phyloP scores from a whole-genome alignment of 2,329 filamentous ascomycete genomes.

The Hypoxylon rubiginosum region DNA sequence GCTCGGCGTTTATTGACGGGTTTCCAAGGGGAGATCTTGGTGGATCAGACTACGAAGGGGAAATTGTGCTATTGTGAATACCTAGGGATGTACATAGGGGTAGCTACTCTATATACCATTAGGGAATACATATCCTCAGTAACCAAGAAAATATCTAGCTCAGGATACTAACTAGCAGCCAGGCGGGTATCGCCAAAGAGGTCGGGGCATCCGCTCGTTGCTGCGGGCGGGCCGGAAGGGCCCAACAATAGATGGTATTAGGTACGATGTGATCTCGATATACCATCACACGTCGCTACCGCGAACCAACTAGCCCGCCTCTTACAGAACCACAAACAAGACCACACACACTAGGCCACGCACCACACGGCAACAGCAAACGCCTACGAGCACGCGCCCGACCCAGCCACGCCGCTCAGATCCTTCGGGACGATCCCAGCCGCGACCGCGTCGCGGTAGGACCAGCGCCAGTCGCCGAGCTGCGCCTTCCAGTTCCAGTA shows the following conservation, averaged over 20 bases:
- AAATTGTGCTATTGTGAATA: not conserved
- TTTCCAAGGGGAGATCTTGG: not conserved
- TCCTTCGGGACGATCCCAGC: constrained; percentile 3
- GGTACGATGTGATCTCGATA: not conserved
- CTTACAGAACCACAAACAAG: no score
- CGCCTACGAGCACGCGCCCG: constrained; percentile 5
- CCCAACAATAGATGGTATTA: not conserved
- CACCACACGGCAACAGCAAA: no score
- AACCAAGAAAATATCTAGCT: not conserved
- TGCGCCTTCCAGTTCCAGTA: constrained; percentile 69
- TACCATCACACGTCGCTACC: not conserved
- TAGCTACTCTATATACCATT: no score
- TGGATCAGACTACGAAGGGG: not conserved
- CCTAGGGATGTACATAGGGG: not conserved
- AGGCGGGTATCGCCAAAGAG: not conserved
- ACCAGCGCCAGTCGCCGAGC: constrained; percentile 58
- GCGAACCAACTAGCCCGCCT: no score
- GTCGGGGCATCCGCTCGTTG: not conserved
- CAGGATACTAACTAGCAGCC: not conserved
- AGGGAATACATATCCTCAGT: no score
- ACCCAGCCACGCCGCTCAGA: not conserved
- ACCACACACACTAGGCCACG: not conserved
- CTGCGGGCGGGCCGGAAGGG: not conserved
- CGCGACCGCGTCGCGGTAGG: not conserved
- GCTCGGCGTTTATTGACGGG: not conserved